A percentile compares a stretch with the other conserved stretches of the same genome.
phyloP scores from a whole-genome alignment of 805 yeast species.

The Zygotorulaspora florentina region DNA sequence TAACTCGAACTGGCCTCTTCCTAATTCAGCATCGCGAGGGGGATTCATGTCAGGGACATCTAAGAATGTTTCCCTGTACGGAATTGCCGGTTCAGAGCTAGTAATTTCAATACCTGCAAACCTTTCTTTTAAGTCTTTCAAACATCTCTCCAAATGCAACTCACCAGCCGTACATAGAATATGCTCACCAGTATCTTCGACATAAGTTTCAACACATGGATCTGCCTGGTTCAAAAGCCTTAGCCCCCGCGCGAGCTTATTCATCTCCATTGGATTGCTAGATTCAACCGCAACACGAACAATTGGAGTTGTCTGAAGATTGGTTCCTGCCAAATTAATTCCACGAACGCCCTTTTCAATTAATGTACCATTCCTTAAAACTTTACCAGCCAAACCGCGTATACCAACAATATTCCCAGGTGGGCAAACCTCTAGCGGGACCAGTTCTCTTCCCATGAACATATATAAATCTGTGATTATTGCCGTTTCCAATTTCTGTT shows the following conservation, averaged over 20 bases:
- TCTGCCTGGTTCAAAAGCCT: conserved; percentile 80
- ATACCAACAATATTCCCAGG: conserved; percentile 95
- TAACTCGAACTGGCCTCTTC: conserved; percentile 48
- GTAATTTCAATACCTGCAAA: conserved; percentile 89
- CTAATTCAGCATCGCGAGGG: conserved; percentile 42
- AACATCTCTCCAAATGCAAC: conserved; percentile 88
- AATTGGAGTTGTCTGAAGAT: conserved; percentile 78
- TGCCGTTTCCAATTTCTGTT: conserved; percentile 52
- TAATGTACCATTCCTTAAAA: conserved; percentile 84
- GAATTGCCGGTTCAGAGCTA: conserved; percentile 88
- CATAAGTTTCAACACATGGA: conserved; percentile 85
- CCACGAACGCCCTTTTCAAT: conserved; percentile 55
- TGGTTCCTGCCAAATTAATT: conserved; percentile 73
- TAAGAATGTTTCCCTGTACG: conserved; percentile 81
- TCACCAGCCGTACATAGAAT: conserved; percentile 96
- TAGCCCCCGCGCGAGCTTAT: conserved; percentile 70
- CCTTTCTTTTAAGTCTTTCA: conserved; percentile 83
- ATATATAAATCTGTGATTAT: conserved; percentile 67
- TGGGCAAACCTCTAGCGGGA: conserved; percentile 73
- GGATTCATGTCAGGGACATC: conserved; percentile 49
- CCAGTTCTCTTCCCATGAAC: conserved; percentile 88
- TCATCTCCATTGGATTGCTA: conserved; percentile 74
- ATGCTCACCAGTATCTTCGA: conserved; percentile 89
- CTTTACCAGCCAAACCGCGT: conserved; percentile 78
- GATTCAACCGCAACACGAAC: conserved; percentile 97